Evolutionary conservation across 345 rosid genomes (phyloP).

Genomic region (Eucalyptus virginea): DNA sequence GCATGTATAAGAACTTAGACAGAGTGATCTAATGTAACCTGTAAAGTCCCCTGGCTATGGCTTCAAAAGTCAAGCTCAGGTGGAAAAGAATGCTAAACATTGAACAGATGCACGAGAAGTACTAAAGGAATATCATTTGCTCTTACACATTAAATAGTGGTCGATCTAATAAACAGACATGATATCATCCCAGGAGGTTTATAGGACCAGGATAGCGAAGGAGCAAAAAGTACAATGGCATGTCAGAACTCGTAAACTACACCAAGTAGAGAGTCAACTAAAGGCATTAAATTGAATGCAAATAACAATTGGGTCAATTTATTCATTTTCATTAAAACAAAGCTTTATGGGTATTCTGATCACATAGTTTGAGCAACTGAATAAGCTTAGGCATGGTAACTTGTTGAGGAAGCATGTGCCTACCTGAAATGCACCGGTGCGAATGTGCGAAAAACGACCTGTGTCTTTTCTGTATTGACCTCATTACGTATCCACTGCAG

Average conservation of each 20-base stretch:
- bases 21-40: background rate
- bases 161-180: background rate
- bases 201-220: background rate
- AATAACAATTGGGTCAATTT: background rate
- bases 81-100: background rate
- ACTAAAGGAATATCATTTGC: background rate
- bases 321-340: background rate
- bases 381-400: background rate
- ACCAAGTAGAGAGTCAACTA: background rate
- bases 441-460: conserved; percentile 77
- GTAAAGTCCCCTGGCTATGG: background rate
- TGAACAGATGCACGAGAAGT: background rate
- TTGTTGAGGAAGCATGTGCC: background rate
- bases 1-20: background rate
- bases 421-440: conserved; percentile 99
- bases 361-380: background rate
- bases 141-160: background rate
- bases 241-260: background rate
- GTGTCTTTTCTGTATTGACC: conserved; percentile 60
- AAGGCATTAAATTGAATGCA: background rate
- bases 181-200: background rate
- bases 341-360: background rate
- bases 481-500: conserved; percentile 53
- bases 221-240: background rate
- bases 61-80: background rate